phyloP scores from a whole-genome alignment of 2,329 filamentous ascomycete genomes.

The Pseudocercospora fijiensis region DNA sequence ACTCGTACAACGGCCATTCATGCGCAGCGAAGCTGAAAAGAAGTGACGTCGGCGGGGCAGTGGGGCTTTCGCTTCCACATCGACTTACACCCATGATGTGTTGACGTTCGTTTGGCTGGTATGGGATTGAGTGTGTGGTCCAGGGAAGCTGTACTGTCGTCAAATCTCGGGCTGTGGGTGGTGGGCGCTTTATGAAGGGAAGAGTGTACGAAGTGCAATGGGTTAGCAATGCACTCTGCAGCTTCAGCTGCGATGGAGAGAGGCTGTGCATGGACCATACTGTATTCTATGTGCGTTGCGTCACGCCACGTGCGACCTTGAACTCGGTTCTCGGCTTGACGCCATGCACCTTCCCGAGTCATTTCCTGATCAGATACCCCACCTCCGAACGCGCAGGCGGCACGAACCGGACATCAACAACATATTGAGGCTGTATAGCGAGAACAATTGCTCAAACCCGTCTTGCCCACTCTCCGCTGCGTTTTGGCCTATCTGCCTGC shows the following conservation, averaged over 20 bases:
- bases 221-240: too few species aligned
- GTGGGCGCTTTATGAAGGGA: background rate
- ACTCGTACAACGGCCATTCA: conserved; percentile 3
- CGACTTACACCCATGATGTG: conserved; percentile 7
- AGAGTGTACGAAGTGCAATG: background rate
- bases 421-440: too few species aligned
- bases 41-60: conserved; percentile 3
- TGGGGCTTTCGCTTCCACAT: background rate
- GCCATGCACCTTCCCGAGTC: too few species aligned
- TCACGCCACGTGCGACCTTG: background rate
- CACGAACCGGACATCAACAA: too few species aligned
- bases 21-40: background rate
- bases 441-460: too few species aligned
- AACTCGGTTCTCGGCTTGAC: background rate
- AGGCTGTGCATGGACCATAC: background rate
- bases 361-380: too few species aligned
- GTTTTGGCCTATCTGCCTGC: background rate
- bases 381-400: too few species aligned
- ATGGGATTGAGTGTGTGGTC: background rate
- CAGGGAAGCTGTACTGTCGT: background rate
- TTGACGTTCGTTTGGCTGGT: background rate
- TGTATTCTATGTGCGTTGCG: too few species aligned
- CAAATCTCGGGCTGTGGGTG: background rate
- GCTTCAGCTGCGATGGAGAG: background rate
- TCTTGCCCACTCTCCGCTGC: background rate